Evolutionary conservation across 331 rosid genomes (phyloP).

Genomic region (Rosa hybrid): DNA sequence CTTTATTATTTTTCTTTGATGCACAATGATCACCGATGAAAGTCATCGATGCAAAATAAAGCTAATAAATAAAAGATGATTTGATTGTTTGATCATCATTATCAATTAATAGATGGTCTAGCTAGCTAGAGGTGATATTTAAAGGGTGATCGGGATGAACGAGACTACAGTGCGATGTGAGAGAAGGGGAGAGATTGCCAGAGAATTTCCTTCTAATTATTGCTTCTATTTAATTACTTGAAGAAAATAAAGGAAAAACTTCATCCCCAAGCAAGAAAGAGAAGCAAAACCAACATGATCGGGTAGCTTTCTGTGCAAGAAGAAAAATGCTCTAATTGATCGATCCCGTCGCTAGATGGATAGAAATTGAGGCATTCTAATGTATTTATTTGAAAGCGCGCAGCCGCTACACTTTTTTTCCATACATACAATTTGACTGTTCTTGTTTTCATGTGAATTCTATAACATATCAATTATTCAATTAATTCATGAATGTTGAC

Average conservation of each 20-base stretch:
- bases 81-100: not conserved
- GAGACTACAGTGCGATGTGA: not conserved
- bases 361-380: not conserved
- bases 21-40: not conserved
- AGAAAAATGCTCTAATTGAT: not conserved
- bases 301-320: not conserved
- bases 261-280: constrained; percentile 9
- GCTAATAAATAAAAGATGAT: not conserved
- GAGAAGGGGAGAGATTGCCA: not conserved
- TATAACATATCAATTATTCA: not conserved
- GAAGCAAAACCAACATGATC: not conserved
- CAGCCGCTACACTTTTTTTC: not conserved
- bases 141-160: not conserved
- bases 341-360: not conserved
- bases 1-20: not conserved
- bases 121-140: too few species aligned
- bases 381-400: not conserved
- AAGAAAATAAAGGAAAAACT: not conserved
- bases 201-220: not conserved
- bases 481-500: not conserved
- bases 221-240: not conserved
- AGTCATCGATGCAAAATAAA: not conserved
- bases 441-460: not conserved
- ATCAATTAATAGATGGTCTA: not conserved
- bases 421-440: not conserved